Evolutionary conservation across 2,329 filamentous ascomycete genomes (phyloP), one percentile per base, ranked within the genome.

Genomic region (Aspergillus sp.): DNA sequence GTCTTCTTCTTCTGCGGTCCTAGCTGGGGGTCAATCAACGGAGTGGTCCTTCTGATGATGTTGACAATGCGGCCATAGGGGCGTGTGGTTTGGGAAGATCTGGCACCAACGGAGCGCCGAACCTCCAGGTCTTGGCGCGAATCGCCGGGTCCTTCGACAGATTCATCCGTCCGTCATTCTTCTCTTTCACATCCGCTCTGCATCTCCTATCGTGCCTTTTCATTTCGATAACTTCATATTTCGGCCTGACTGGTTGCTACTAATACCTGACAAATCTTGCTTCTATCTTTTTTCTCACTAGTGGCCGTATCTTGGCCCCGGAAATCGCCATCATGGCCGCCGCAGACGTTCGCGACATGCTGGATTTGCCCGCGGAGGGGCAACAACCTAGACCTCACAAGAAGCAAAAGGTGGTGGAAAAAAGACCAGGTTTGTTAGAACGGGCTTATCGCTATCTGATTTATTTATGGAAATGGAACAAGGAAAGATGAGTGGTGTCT

Each of bases 261-360:
- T 19, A 19, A 19, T 19, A 19, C 19, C 19, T 4, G 19, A 19
- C 19, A 19, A 19, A 19, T 19, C 19, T 19, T 19, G 19, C 19
- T 2, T 19, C 19, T 19, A 19, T 4, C 19, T 19, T 19, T 19
- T 19, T 19, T 19, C 19, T 19, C 2, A 19, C 19, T 19, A 4
- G 19, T 19, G 19, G 19, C 19, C 19, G 19, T 2, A 2, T 19
- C 4, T 19, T 19, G 19, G 19, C 19, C 33, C 12, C 12, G 33
- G 12, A 19, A 19, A 12, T 34, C 45, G 51, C 52, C 59, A 74
- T 58, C 51, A 88, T 88, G 83, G 77, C 84, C 48, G 85, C 85
- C 50, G 79, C 83, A 65, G 89, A 95, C 75, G 81, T 94, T 56
- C 88, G 87, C 71, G 89, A 95, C 66, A 88, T 95, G 62, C 82